Percentiles rank a stretch among this genome's conserved stretches.
These are phyloP conservation scores for Malbranchea zuffiana DNA, from an alignment of 2,329 filamentous ascomycete genomes.

Conservation along the genomic window DNA sequence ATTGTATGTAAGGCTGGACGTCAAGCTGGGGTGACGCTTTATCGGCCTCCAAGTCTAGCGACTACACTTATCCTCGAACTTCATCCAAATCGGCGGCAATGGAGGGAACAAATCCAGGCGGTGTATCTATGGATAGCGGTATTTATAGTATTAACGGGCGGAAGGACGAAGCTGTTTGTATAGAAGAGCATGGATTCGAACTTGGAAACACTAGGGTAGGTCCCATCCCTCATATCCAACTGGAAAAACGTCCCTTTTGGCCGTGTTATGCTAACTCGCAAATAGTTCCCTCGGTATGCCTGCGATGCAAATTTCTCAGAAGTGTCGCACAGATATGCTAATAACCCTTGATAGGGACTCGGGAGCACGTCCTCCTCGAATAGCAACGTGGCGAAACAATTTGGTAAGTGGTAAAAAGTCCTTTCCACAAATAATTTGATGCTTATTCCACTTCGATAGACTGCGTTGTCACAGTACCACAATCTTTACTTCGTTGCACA, in stretches of 20 bases:
- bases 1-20: too few relatives aligned
- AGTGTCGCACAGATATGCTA: not conserved
- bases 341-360: slow-evolving; percentile 18
- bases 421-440: slow-evolving; percentile 7
- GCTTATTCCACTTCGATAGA: slow-evolving; percentile 19
- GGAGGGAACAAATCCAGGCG: too few relatives aligned
- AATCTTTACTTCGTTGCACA: slow-evolving; percentile 39
- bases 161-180: slow-evolving; percentile 9
- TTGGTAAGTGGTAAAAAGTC: slow-evolving; percentile 26
- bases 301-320: not conserved
- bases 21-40: too few relatives aligned
- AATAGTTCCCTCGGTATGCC: slow-evolving; percentile 10
- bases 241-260: slow-evolving; percentile 14
- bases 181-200: slow-evolving; percentile 13
- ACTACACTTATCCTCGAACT: too few relatives aligned
- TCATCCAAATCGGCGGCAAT: too few relatives aligned
- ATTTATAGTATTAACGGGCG: not conserved
- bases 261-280: not conserved
- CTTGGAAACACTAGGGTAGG: slow-evolving; percentile 22
- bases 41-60: too few relatives aligned
- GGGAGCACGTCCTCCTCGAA: slow-evolving; percentile 21
- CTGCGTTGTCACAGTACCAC: slow-evolving; percentile 36
- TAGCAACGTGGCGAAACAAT: slow-evolving; percentile 36
- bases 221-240: slow-evolving; percentile 13
- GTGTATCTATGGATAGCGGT: too few relatives aligned